Percentiles rank a stretch among this genome's conserved stretches.
Evolutionary conservation across 169 alveolate genomes (phyloP).

Genomic region (Cardiosporidium cionae): DNA sequence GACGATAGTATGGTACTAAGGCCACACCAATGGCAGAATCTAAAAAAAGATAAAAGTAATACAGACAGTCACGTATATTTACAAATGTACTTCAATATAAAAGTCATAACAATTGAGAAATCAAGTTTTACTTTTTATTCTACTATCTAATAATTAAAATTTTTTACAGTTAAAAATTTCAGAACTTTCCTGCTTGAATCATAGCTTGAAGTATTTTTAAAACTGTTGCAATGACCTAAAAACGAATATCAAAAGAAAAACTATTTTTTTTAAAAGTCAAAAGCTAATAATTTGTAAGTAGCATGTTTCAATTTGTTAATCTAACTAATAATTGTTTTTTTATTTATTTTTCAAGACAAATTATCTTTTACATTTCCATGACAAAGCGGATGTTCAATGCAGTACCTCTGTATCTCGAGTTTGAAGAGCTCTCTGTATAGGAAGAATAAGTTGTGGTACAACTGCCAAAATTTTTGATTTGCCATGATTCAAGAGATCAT

Average conservation of each 20-base stretch:
- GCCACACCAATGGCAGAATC: conserved; percentile 72
- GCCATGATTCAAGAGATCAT: conserved; percentile 68
- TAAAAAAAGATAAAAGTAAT: neutral
- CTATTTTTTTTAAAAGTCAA: neutral
- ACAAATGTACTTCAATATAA: neutral
- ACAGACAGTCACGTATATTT: neutral
- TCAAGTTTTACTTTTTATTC: too few relatives aligned
- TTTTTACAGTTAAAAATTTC: neutral
- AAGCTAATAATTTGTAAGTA: too few relatives aligned
- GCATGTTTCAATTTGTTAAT: neutral
- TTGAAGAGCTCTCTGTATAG: conserved; percentile 77
- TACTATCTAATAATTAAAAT: neutral
- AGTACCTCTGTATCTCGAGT: conserved; percentile 83
- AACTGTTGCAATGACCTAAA: conserved; percentile 21
- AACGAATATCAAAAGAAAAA: neutral
- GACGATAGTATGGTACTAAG: conserved; percentile 87
- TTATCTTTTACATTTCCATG: neutral
- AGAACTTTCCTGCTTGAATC: conserved; percentile 11
- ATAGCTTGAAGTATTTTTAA: conserved; percentile 24
- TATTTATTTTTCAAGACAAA: too few relatives aligned
- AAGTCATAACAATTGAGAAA: neutral
- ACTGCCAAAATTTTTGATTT: conserved; percentile 76
- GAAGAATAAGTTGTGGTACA: conserved; percentile 84
- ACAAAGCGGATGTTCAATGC: neutral
- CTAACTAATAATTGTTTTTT: neutral